Evolutionary conservation across 2,329 filamentous ascomycete genomes (phyloP).

Genomic region (Cytospora paraplurivora): DNA sequence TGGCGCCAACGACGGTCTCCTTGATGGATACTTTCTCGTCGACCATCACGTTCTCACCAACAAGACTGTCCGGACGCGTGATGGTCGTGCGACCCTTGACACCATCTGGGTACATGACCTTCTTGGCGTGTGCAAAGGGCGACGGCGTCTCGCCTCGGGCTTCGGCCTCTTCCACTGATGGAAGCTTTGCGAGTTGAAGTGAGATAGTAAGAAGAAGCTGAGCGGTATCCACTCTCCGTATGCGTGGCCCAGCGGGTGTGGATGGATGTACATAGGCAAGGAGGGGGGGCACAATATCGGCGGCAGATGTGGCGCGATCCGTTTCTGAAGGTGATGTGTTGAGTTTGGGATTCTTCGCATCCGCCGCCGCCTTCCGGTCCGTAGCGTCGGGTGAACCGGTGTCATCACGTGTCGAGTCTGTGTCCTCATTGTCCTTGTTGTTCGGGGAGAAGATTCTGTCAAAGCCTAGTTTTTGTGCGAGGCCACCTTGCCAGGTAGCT

Average conservation of each 20-base stretch:
- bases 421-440: conserved; percentile 37
- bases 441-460: conserved; percentile 60
- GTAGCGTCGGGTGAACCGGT: conserved; percentile 34
- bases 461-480: conserved; percentile 77
- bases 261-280: conserved; percentile 79
- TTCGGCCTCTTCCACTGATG: conserved; percentile 66
- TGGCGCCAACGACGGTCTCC: conserved; percentile 83
- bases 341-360: conserved; percentile 1
- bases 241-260: conserved; percentile 59
- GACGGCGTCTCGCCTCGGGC: conserved; percentile 53
- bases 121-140: conserved; percentile 75
- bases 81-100: conserved; percentile 82
- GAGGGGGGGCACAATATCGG: conserved; percentile 63
- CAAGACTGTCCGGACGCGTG: conserved; percentile 76
- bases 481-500: conserved; percentile 81
- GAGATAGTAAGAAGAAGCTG: conserved; percentile 80
- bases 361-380: conserved; percentile 15
- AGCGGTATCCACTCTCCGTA: conserved; percentile 86
- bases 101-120: conserved; percentile 81
- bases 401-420: conserved; percentile 35
- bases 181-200: conserved; percentile 82
- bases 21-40: conserved; percentile 92
- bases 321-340: conserved; percentile 9
- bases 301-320: conserved; percentile 4
- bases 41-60: conserved; percentile 86